phyloP scores from a whole-genome alignment of 2,329 filamentous ascomycete genomes.

The Kalaharituber pfeilii region DNA sequence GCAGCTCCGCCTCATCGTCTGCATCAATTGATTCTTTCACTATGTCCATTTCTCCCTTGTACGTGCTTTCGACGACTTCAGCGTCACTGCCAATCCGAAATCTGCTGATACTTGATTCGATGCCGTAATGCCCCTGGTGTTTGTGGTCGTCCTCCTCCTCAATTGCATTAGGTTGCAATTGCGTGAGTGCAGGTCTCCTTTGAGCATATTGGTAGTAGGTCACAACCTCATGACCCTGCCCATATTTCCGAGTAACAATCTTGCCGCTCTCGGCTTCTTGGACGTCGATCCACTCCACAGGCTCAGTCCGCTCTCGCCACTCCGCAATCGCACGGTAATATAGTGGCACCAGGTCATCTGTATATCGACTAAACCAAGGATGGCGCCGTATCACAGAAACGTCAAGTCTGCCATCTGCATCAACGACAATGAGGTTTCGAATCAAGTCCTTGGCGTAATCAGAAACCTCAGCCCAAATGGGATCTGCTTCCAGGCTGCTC shows the following conservation, averaged over 20 bases:
- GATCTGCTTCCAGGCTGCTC: background rate
- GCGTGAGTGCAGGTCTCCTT: background rate
- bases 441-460: slow-evolving; percentile 16
- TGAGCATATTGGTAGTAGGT: background rate
- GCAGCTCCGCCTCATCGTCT: background rate
- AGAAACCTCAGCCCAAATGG: slow-evolving; percentile 9
- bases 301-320: slow-evolving; percentile 5
- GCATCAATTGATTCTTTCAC: background rate
- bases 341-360: slow-evolving; percentile 10
- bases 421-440: slow-evolving; percentile 9
- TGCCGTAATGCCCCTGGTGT: background rate
- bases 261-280: background rate
- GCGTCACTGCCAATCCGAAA: background rate
- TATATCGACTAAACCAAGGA: slow-evolving; percentile 13
- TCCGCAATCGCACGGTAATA: slow-evolving; percentile 8
- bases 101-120: background rate
- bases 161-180: background rate
- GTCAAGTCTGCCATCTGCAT: slow-evolving; percentile 12
- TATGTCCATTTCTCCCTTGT: background rate
- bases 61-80: background rate
- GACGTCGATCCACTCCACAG: background rate
- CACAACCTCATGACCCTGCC: background rate
- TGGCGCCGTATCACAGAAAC: slow-evolving; percentile 10
- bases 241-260: background rate
- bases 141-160: background rate